Percentiles rank a stretch among this genome's conserved stretches.
Conservation (phyloP, 2,329 filamentous ascomycete species). For the Alternaria sp. region DNA sequence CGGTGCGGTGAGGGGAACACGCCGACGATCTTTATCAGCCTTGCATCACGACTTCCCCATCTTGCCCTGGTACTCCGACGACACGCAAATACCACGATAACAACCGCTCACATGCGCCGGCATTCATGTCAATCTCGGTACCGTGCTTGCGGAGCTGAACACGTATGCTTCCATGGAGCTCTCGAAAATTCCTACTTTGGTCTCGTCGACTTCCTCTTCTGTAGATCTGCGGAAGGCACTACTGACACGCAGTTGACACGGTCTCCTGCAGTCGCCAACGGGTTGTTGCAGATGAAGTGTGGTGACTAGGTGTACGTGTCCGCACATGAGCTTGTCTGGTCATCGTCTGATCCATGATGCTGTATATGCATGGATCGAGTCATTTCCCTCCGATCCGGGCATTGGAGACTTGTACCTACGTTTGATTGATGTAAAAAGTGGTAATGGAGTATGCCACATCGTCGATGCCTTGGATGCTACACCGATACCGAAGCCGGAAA, state of each 20-base stretch:
- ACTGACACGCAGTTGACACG: neutral
- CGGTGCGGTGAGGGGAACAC: neutral
- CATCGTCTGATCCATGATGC: neutral
- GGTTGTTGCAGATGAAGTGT: neutral
- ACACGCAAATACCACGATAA: neutral
- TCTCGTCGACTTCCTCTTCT: neutral
- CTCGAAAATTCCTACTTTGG: neutral
- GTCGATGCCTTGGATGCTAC: neutral
- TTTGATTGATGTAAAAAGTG: neutral
- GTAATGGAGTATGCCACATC: neutral
- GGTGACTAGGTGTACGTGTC: neutral
- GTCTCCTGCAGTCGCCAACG: neutral
- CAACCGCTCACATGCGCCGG: neutral
- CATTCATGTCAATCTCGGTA: neutral
- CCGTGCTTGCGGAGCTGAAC: neutral
- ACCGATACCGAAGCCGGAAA: neutral
- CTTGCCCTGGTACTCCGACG: neutral
- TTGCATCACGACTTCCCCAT: neutral
- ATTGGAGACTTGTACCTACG: neutral
- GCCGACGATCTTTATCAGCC: neutral
- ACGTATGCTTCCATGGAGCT: neutral
- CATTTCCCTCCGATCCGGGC: neutral
- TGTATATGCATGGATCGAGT: neutral
- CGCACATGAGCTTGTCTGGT: neutral
- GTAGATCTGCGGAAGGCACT: neutral